Conservation (phyloP, 1,284 basidiomycete species). For the Ustilago lituana region DNA sequence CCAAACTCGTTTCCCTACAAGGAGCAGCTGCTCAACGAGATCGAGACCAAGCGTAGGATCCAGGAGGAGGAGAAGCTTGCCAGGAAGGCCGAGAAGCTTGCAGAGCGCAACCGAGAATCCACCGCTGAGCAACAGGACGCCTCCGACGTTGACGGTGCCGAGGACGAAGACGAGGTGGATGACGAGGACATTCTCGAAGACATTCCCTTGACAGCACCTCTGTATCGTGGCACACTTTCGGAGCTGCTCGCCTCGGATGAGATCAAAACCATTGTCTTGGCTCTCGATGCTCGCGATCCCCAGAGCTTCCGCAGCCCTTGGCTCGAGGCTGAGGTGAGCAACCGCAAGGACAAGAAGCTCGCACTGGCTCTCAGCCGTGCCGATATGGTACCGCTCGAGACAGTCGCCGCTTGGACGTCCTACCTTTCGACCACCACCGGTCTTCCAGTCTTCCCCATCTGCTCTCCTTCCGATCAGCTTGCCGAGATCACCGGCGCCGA, state of each 20-base stretch:
- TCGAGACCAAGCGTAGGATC: conserved; percentile 57
- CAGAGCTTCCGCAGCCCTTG: conserved; percentile 53
- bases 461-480: conserved; percentile 32
- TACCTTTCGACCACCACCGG: conserved; percentile 27
- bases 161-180: conserved; percentile 35
- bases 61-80: conserved; percentile 49
- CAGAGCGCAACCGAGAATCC: conserved; percentile 27
- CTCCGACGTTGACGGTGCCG: conserved; percentile 27
- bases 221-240: conserved; percentile 40
- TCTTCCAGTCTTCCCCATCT: conserved; percentile 50
- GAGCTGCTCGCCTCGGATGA: conserved; percentile 38
- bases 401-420: conserved; percentile 53
- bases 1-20: conserved; percentile 98
- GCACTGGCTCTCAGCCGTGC: conserved; percentile 51
- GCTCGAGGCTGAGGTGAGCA: conserved; percentile 46
- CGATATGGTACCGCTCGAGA: conserved; percentile 61
- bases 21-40: conserved; percentile 91
- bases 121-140: conserved; percentile 16
- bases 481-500: conserved; percentile 39
- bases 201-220: conserved; percentile 42
- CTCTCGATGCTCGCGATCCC: conserved; percentile 61
- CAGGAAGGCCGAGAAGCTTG: conserved; percentile 39
- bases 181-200: conserved; percentile 32
- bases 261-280: conserved; percentile 50
- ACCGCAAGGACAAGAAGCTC: conserved; percentile 34